phyloP scores from a whole-genome alignment of 2,329 filamentous ascomycete genomes.

The Fusarium nurragi region DNA sequence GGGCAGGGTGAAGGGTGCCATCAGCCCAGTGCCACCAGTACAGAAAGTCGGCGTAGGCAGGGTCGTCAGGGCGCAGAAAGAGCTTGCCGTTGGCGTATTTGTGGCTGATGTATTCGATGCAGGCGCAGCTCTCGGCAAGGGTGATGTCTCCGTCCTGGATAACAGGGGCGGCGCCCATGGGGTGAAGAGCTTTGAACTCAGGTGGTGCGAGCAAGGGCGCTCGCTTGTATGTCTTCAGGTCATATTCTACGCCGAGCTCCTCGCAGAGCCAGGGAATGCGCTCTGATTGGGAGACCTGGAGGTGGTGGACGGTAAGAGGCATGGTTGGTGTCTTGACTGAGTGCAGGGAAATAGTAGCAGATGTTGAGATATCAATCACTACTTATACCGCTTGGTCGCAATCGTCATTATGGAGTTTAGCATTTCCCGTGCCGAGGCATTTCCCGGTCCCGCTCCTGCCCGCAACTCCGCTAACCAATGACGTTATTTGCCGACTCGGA shows the following conservation, averaged over 20 bases:
- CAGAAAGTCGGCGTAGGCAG: conserved; percentile 67
- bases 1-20: conserved; percentile 53
- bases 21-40: conserved; percentile 72
- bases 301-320: conserved; percentile 60
- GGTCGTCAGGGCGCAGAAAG: conserved; percentile 54
- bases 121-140: conserved; percentile 68
- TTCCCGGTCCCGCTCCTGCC: conserved; percentile 11
- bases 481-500: conserved; percentile 2
- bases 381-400: conserved; percentile 8
- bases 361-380: not conserved
- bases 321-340: not conserved
- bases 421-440: conserved; percentile 15
- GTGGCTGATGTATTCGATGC: conserved; percentile 68
- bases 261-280: conserved; percentile 72
- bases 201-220: conserved; percentile 34
- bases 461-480: not conserved
- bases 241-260: conserved; percentile 67
- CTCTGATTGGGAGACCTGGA: conserved; percentile 69
- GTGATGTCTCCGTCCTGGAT: conserved; percentile 64
- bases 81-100: conserved; percentile 62
- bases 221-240: conserved; percentile 37
- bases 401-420: conserved; percentile 10
- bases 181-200: conserved; percentile 49
- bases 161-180: conserved; percentile 66
- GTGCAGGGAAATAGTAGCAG: not conserved